A percentile compares a stretch with the other conserved stretches of the same genome.
phyloP scores from a whole-genome alignment of 2,329 filamentous ascomycete genomes.

The Onygenales sp. region DNA sequence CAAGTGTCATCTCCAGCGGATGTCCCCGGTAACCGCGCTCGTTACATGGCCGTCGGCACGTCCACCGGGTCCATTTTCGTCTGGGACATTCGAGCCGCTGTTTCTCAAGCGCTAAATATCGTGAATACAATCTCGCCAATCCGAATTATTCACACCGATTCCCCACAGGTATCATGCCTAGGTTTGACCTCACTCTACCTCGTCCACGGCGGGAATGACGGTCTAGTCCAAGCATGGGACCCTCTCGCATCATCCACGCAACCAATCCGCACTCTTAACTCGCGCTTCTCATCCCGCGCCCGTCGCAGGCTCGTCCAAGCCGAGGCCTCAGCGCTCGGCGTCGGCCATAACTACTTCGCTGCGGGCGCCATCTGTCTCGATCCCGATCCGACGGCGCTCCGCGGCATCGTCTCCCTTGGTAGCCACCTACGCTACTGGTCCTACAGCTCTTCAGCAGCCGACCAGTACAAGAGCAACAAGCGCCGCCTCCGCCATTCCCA shows the following conservation, averaged over 20 bases:
- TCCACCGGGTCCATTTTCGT: constrained; percentile 65
- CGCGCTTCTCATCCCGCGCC: constrained; percentile 70
- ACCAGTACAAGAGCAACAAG: constrained; percentile 66
- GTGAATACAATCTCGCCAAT: constrained; percentile 57
- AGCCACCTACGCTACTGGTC: constrained; percentile 87
- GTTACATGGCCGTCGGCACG: constrained; percentile 74
- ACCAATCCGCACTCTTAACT: constrained; percentile 78
- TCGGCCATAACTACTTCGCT: constrained; percentile 67
- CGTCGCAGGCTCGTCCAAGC: constrained; percentile 64
- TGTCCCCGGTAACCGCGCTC: constrained; percentile 74
- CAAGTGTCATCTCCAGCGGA: constrained; percentile 41
- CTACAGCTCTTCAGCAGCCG: constrained; percentile 71
- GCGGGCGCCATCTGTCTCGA: constrained; percentile 80
- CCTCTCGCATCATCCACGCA: constrained; percentile 70
- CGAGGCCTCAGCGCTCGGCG: constrained; percentile 55
- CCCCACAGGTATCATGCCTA: constrained; percentile 73
- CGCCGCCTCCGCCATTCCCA: constrained; percentile 65
- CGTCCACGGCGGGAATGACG: constrained; percentile 88
- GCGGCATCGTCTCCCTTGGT: constrained; percentile 79
- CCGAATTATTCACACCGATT: constrained; percentile 81
- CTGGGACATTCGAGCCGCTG: constrained; percentile 71
- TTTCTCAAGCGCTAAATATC: constrained; percentile 45
- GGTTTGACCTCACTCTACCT: constrained; percentile 78
- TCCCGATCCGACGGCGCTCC: constrained; percentile 72
- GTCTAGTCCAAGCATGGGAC: constrained; percentile 94